Percentiles rank a stretch among this genome's conserved stretches.
Evolutionary conservation across 345 rosid genomes (phyloP).

Genomic region (Salix suchowensis): DNA sequence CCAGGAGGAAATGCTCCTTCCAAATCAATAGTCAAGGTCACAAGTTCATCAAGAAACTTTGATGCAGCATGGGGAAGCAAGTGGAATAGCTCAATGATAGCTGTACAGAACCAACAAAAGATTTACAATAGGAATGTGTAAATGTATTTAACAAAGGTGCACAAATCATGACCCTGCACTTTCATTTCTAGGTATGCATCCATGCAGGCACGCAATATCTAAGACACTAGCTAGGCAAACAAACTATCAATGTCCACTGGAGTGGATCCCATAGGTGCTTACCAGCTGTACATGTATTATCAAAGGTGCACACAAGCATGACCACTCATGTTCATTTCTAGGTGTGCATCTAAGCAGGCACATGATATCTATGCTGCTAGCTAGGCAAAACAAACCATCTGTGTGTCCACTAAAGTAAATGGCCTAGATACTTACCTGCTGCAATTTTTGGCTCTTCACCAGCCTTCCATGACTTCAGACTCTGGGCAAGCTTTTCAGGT

Average conservation of each 20-base stretch:
- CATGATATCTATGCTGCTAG: neutral
- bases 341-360: neutral
- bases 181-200: neutral
- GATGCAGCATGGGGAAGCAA: constrained; percentile 96
- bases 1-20: constrained; percentile 87
- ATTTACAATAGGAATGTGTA: neutral
- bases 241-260: neutral
- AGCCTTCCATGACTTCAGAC: constrained; percentile 90
- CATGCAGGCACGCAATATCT: neutral
- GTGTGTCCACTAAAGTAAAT: neutral
- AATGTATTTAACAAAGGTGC: neutral
- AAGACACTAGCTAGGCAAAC: neutral
- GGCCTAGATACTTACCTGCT: constrained; percentile 52
- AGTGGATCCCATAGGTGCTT: constrained; percentile 13
- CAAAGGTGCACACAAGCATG: neutral
- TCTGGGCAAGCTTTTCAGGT: constrained; percentile 94
- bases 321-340: neutral
- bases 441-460: constrained; percentile 99
- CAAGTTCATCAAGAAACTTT: constrained; percentile 93
- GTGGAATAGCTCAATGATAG: constrained; percentile 97
- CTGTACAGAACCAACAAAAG: constrained; percentile 45
- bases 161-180: neutral
- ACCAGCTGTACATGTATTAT: constrained; percentile 46
- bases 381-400: neutral
- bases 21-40: constrained; percentile 83